Evolutionary conservation across 2,329 filamentous ascomycete species (phyloP).

Genomic region (Ampelomyces quisqualis): DNA sequence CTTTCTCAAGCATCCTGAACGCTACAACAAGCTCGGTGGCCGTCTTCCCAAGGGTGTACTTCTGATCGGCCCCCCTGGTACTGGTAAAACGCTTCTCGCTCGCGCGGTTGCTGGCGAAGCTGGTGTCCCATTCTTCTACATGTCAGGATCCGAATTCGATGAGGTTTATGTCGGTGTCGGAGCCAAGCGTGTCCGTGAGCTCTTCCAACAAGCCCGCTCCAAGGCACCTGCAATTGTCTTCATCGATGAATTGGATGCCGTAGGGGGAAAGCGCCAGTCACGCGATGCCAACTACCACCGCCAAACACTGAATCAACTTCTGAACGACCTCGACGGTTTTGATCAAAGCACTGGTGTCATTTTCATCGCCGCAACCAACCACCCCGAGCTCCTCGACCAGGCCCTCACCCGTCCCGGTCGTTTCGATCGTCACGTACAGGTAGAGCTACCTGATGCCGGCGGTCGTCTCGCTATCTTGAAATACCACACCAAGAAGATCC

Average conservation of each 20-base stretch:
- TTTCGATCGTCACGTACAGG: conserved; percentile 89
- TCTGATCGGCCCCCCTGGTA: conserved; percentile 91
- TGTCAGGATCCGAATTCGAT: conserved; percentile 98
- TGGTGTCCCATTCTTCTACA: conserved; percentile 98
- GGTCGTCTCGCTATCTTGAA: conserved; percentile 90
- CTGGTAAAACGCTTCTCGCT: conserved; percentile 93
- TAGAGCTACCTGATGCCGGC: conserved; percentile 87
- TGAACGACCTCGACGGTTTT: conserved; percentile 96
- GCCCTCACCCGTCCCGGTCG: conserved; percentile 90
- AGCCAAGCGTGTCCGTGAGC: conserved; percentile 90
- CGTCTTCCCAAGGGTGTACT: conserved; percentile 97
- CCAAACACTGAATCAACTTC: conserved; percentile 93
- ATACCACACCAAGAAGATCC: conserved; percentile 91
- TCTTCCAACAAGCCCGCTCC: conserved; percentile 77
- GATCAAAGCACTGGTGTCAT: conserved; percentile 93
- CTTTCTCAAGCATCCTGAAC: conserved; percentile 89
- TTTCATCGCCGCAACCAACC: conserved; percentile 94
- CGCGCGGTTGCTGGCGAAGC: conserved; percentile 95
- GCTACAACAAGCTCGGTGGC: conserved; percentile 89
- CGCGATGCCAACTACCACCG: conserved; percentile 93
- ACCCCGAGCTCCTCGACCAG: conserved; percentile 91
- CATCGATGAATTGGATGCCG: conserved; percentile 91
- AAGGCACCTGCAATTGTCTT: conserved; percentile 94
- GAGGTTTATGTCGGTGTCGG: conserved; percentile 98
- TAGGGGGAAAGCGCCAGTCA: conserved; percentile 90